Conservation (phyloP, 2,329 filamentous ascomycete genomes). For the Emmonsiellopsis sp. region DNA sequence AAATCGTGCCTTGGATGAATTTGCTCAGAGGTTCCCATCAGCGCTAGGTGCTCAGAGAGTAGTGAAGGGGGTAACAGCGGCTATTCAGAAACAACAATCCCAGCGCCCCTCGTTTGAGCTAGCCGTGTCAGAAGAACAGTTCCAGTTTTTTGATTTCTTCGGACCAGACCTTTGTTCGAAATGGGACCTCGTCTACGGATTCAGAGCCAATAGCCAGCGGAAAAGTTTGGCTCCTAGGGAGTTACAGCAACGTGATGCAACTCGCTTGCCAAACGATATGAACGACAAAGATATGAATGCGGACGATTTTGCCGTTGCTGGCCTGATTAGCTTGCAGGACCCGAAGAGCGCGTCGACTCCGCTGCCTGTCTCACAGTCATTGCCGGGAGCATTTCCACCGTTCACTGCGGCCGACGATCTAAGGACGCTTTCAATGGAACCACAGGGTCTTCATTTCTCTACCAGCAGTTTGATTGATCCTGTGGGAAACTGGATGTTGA, state of each 20-base stretch:
- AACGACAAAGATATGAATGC: background rate
- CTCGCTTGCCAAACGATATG: background rate
- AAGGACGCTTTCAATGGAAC: background rate
- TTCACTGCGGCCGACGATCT: background rate
- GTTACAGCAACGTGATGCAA: background rate
- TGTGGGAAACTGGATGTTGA: constrained; percentile 5
- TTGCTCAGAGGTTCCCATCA: constrained; percentile 11
- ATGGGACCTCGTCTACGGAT: constrained; percentile 3
- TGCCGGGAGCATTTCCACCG: background rate
- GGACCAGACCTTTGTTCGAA: constrained; percentile 5
- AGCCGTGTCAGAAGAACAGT: background rate
- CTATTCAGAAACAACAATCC: constrained; percentile 2
- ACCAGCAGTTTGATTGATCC: constrained; percentile 3
- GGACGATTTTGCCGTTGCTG: background rate
- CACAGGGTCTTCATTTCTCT: background rate
- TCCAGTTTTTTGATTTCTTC: constrained; percentile 3
- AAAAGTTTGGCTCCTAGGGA: background rate
- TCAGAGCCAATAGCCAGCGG: background rate
- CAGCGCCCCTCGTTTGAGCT: background rate
- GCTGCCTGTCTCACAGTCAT: background rate
- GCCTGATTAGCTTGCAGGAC: constrained; percentile 2
- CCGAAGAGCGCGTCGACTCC: background rate
- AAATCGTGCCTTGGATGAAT: constrained; percentile 6
- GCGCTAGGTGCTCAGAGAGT: constrained; percentile 11
- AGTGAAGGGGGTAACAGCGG: constrained; percentile 5